phyloP scores from a whole-genome alignment of 2,329 filamentous ascomycete genomes.

The Epichloe uncinata region DNA sequence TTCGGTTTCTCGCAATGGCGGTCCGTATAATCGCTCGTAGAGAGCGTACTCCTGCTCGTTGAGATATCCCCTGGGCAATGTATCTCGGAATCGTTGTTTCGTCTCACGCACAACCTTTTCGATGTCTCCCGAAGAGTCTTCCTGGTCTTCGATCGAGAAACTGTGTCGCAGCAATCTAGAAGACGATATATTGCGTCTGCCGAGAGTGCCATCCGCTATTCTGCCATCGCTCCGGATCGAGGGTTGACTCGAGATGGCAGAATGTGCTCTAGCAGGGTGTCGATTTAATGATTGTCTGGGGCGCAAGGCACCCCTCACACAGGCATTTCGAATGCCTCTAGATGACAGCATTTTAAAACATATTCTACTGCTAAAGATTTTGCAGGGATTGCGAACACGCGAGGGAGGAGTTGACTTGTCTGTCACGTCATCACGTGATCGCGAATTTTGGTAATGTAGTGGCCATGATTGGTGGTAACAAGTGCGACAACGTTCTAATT shows the following conservation, averaged over 20 bases:
- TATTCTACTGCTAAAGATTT: constrained; percentile 7
- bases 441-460: constrained; percentile 6
- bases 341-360: constrained; percentile 19
- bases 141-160: not conserved
- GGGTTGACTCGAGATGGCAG: not conserved
- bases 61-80: constrained; percentile 58
- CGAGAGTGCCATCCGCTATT: not conserved
- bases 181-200: constrained; percentile 16
- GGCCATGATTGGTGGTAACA: constrained; percentile 6
- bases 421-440: constrained; percentile 18
- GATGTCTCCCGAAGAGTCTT: constrained; percentile 22
- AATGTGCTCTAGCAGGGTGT: not conserved
- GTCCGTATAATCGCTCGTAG: constrained; percentile 71
- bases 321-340: constrained; percentile 21
- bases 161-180: constrained; percentile 14
- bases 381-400: constrained; percentile 3
- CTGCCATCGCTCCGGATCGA: not conserved
- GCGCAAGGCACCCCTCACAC: constrained; percentile 14
- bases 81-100: constrained; percentile 63
- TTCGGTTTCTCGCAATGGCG: constrained; percentile 49
- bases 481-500: not conserved
- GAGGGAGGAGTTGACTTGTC: not conserved
- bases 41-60: constrained; percentile 56
- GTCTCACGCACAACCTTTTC: constrained; percentile 57
- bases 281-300: constrained; percentile 5